Conservation (phyloP, 495 filamentous ascomycete species). For the Cladorrhinum samala region DNA sequence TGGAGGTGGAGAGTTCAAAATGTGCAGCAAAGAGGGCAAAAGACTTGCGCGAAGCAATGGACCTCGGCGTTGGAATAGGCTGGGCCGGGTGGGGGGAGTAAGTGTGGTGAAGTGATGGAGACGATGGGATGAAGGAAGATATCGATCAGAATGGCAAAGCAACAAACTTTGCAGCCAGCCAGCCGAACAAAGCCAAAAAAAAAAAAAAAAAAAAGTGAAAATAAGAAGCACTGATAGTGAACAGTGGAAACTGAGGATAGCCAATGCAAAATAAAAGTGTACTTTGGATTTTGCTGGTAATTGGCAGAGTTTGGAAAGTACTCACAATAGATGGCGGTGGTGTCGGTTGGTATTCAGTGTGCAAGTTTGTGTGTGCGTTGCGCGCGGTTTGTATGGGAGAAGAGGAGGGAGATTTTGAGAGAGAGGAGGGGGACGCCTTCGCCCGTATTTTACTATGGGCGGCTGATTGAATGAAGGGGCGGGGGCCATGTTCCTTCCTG, state of each 20-base stretch:
- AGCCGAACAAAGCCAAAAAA: no score
- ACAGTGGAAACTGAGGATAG: neutral
- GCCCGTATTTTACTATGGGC: slow-evolving; percentile 57
- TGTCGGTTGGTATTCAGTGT: slow-evolving; percentile 22
- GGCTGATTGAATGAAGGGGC: slow-evolving; percentile 47
- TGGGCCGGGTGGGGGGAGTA: neutral
- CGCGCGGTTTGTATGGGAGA: slow-evolving; percentile 44
- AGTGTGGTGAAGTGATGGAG: neutral
- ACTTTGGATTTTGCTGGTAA: slow-evolving; percentile 19
- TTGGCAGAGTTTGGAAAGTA: slow-evolving; percentile 19
- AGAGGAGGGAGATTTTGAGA: slow-evolving; percentile 47
- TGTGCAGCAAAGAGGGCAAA: neutral
- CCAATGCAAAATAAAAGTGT: slow-evolving; percentile 12
- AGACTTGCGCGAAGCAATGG: neutral
- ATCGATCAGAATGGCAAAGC: neutral
- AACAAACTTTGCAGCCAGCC: no score
- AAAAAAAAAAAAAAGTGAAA: neutral
- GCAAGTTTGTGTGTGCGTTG: slow-evolving; percentile 22
- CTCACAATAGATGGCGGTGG: slow-evolving; percentile 18
- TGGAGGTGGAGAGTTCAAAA: slow-evolving; percentile 9
- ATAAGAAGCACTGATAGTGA: neutral
- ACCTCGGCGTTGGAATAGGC: neutral
- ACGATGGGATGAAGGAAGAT: neutral
- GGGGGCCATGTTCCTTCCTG: slow-evolving; percentile 30
- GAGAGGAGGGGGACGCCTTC: slow-evolving; percentile 44